phyloP scores from a whole-genome alignment of 768 basidiomycete species.

The Chalciporus pseudorubinellus region DNA sequence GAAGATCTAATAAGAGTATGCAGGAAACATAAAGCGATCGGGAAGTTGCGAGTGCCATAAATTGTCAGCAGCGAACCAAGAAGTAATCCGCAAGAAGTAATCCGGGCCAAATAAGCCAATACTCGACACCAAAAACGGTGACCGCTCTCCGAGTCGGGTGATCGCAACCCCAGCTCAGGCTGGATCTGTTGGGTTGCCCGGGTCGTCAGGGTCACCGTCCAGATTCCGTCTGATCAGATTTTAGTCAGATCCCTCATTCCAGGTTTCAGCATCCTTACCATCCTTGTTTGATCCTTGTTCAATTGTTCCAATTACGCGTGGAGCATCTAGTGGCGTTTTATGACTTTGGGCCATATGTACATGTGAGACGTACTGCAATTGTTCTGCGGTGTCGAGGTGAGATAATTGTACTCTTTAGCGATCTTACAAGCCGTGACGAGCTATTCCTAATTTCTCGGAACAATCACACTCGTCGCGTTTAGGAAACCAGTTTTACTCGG shows the following conservation, averaged over 20 bases:
- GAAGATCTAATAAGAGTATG: neutral
- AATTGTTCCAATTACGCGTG: neutral
- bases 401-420: no score
- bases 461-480: neutral
- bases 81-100: conserved; percentile 5
- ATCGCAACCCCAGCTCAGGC: no score
- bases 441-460: neutral
- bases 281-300: conserved; percentile 1
- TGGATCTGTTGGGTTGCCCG: conserved; percentile 7
- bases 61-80: conserved; percentile 11
- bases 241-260: conserved; percentile 5
- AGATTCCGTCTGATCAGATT: conserved; percentile 13
- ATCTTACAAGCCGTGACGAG: no score
- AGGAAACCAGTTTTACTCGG: no score
- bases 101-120: conserved; percentile 8
- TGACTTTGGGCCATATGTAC: neutral
- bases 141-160: no score
- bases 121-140: conserved; percentile 18
- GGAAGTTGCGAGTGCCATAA: conserved; percentile 21
- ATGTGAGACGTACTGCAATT: no score
- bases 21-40: conserved; percentile 14
- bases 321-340: neutral
- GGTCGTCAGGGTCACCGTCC: conserved; percentile 11
- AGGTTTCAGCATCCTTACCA: conserved; percentile 9
- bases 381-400: no score